A percentile compares a stretch with the other conserved stretches of the same genome.
phyloP scores from a whole-genome alignment of 192 early-diverging fungal species.

The Backusella luteola region DNA sequence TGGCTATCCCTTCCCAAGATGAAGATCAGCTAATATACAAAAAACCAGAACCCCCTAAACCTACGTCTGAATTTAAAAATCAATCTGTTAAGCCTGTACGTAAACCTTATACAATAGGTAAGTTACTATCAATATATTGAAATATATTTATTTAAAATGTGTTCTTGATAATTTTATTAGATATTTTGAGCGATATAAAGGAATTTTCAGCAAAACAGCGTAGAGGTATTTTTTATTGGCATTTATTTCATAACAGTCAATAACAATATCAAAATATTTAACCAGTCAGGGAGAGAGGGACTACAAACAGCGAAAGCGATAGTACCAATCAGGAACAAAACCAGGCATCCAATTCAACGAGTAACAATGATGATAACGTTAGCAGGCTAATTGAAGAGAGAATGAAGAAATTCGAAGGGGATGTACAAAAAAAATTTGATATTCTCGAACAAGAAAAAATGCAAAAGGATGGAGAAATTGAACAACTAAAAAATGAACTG shows the following conservation, averaged over 20 bases:
- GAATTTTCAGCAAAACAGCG: accelerated
- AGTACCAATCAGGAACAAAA: too few species aligned
- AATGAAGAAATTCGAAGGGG: background rate
- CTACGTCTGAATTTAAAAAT: too few species aligned
- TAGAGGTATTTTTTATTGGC: background rate
- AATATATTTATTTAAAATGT: too few species aligned
- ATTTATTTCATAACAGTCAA: background rate
- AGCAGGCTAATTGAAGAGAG: background rate
- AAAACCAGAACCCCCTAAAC: too few species aligned
- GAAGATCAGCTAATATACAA: too few species aligned
- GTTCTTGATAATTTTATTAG: too few species aligned
- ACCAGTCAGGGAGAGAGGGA: background rate
- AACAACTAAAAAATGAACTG: background rate
- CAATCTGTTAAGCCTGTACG: too few species aligned
- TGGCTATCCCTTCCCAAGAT: too few species aligned
- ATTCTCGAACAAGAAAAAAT: background rate
- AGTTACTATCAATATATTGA: too few species aligned
- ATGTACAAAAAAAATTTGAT: background rate
- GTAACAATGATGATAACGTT: background rate
- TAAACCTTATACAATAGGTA: too few species aligned
- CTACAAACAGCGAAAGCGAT: too few species aligned
- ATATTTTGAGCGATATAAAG: accelerated
- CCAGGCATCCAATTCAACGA: background rate
- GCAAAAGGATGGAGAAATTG: background rate
- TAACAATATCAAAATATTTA: background rate